phyloP scores from a whole-genome alignment of 192 early-diverging fungal species.

The Coemansia sp. region DNA sequence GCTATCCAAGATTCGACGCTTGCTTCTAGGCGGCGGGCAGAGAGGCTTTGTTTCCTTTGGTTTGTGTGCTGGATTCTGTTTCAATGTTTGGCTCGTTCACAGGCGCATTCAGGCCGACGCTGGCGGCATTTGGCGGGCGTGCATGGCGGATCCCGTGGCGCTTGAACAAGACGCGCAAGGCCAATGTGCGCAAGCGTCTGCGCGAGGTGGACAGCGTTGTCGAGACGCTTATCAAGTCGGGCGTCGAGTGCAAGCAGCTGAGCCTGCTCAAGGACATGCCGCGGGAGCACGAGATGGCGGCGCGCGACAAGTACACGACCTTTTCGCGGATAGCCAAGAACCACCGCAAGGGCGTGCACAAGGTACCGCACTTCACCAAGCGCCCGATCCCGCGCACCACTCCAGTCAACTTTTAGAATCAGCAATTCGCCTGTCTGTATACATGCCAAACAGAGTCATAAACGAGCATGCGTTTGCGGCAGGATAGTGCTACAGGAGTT shows the following conservation, averaged over 20 bases:
- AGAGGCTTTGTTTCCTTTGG: too few relatives aligned
- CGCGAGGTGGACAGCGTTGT: constrained; percentile 74
- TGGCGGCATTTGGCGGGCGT: constrained; percentile 29
- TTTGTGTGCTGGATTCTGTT: background rate
- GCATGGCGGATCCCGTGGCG: constrained; percentile 57
- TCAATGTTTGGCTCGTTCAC: constrained; percentile 39
- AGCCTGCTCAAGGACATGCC: constrained; percentile 53
- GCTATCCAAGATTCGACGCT: too few relatives aligned
- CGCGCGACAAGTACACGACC: constrained; percentile 78
- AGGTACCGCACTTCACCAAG: constrained; percentile 83
- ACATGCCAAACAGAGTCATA: too few relatives aligned
- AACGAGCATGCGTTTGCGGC: background rate
- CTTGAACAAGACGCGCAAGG: constrained; percentile 72
- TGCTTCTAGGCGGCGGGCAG: too few relatives aligned
- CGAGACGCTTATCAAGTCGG: constrained; percentile 59
- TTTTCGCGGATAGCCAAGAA: constrained; percentile 66
- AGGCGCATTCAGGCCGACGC: constrained; percentile 39
- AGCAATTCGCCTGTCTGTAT: too few relatives aligned
- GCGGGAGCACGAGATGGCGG: constrained; percentile 62
- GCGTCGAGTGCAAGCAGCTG: constrained; percentile 69
- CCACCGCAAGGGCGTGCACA: constrained; percentile 75
- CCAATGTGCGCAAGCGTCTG: constrained; percentile 80
- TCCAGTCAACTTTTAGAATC: constrained; percentile 57
- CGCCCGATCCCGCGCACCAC: constrained; percentile 63
- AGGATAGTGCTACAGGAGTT: too few relatives aligned